phyloP scores from a whole-genome alignment of 495 filamentous ascomycete genomes.

The Letharia lupina region DNA sequence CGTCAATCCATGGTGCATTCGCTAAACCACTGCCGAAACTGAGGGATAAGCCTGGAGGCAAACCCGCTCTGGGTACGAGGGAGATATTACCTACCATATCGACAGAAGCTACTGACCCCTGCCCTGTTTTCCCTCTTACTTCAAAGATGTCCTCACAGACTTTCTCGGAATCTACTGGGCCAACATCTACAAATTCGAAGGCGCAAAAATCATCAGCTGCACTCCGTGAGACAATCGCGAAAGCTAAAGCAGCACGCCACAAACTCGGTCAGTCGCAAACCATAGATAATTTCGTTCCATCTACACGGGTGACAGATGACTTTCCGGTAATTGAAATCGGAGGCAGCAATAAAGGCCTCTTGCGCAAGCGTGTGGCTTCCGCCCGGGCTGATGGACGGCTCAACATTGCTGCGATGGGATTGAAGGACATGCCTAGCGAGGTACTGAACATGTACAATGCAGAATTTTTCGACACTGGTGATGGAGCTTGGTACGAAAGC shows the following conservation, averaged over 20 bases:
- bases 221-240: conserved; percentile 83
- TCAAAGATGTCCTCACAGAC: conserved; percentile 4
- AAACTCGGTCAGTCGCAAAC: conserved; percentile 38
- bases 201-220: conserved; percentile 66
- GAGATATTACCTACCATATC: neutral
- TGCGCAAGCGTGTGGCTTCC: conserved; percentile 65
- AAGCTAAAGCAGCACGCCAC: conserved; percentile 78
- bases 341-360: conserved; percentile 44
- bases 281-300: conserved; percentile 13
- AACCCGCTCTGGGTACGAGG: neutral
- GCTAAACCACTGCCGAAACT: conserved; percentile 7
- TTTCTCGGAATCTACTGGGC: conserved; percentile 12
- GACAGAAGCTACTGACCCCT: neutral
- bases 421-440: conserved; percentile 72
- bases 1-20: conserved; percentile 14
- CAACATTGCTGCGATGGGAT: conserved; percentile 79
- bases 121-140: neutral
- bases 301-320: neutral
- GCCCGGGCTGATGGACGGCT: conserved; percentile 75
- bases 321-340: conserved; percentile 15
- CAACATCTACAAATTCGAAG: neutral
- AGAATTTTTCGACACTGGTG: conserved; percentile 42
- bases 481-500: conserved; percentile 77
- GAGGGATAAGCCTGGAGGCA: neutral
- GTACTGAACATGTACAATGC: conserved; percentile 84